Percentiles rank a stretch among this genome's conserved stretches.
These are phyloP conservation scores for Neurospora crassa DNA, from an alignment of 2,329 filamentous ascomycete species.

Conservation along the genomic window DNA sequence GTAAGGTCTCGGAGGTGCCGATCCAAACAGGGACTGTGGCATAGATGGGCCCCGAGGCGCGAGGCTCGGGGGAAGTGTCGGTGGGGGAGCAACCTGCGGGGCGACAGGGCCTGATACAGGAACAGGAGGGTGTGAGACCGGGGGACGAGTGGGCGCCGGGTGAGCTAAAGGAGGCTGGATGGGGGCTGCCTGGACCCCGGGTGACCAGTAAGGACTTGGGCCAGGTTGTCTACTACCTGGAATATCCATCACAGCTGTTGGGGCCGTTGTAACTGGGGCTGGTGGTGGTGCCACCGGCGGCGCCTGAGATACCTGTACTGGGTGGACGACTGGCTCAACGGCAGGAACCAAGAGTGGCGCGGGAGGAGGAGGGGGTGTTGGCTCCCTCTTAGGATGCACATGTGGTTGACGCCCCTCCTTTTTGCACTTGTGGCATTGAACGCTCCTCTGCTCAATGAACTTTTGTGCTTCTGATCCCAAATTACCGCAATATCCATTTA, in stretches of 20 bases:
- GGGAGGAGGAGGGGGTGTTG: slow-evolving; percentile 20
- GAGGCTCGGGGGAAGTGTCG: slow-evolving; percentile 19
- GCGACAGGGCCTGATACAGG: slow-evolving; percentile 11
- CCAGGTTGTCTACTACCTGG: slow-evolving; percentile 7
- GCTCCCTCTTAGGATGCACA: slow-evolving; percentile 22
- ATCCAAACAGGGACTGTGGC: slow-evolving; percentile 28
- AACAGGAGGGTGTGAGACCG: slow-evolving; percentile 13
- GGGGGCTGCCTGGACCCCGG: slow-evolving; percentile 6
- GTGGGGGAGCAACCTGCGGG: slow-evolving; percentile 13
- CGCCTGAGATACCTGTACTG: not conserved
- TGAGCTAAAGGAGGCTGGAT: slow-evolving; percentile 10
- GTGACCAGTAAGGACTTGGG: slow-evolving; percentile 13
- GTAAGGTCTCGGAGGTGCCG: slow-evolving; percentile 28
- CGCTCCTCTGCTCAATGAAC: slow-evolving; percentile 50
- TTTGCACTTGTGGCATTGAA: slow-evolving; percentile 69
- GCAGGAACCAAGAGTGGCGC: not conserved
- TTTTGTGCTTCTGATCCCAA: slow-evolving; percentile 48
- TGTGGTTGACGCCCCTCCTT: slow-evolving; percentile 40
- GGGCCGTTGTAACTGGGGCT: not conserved
- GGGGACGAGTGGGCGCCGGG: slow-evolving; percentile 25
- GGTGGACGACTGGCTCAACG: not conserved
- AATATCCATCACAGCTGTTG: not conserved
- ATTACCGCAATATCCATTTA: slow-evolving; percentile 40
- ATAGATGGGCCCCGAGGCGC: slow-evolving; percentile 24
- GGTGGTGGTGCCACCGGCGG: not conserved